A percentile compares a stretch with the other conserved stretches of the same genome.
These are phyloP conservation scores for Podospora bellae-mahoneyi DNA, from an alignment of 495 filamentous ascomycete genomes.

Conservation along the genomic window DNA sequence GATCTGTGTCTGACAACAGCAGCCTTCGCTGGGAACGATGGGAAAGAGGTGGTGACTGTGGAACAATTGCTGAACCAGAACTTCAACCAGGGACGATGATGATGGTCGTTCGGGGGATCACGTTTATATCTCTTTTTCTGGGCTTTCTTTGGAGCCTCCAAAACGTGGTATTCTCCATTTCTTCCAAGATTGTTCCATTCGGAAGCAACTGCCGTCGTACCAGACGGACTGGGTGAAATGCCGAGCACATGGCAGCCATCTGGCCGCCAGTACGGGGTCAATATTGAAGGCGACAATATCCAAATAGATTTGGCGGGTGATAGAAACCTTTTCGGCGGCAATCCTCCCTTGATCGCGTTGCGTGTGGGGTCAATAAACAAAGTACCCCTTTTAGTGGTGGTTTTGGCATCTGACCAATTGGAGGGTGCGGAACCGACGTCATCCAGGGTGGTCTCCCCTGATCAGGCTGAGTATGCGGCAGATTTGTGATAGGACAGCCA, in stretches of 20 bases:
- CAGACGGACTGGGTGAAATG: constrained; percentile 16
- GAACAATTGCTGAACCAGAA: constrained; percentile 9
- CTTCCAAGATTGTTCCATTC: constrained; percentile 1
- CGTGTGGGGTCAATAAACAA: constrained; percentile 4
- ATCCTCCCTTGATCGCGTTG: constrained; percentile 3
- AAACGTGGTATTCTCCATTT: constrained; percentile 1
- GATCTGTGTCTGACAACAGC: neutral
- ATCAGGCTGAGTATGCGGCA: constrained; percentile 11
- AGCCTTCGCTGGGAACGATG: constrained; percentile 2
- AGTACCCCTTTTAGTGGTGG: neutral
- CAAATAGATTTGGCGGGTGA: constrained; percentile 9
- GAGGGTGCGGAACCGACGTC: constrained; percentile 6
- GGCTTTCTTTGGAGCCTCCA: neutral
- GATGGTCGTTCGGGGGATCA: neutral
- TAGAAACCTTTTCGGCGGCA: constrained; percentile 9
- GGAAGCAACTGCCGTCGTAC: constrained; percentile 26
- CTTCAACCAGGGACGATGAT: neutral
- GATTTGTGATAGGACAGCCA: constrained; percentile 16
- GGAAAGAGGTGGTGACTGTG: constrained; percentile 4
- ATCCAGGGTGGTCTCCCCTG: constrained; percentile 2
- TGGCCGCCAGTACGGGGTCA: neutral
- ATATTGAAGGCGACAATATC: constrained; percentile 14
- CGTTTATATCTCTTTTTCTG: neutral
- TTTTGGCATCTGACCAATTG: constrained; percentile 3
- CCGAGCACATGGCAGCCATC: constrained; percentile 25